A percentile compares a stretch with the other conserved stretches of the same genome.
phyloP scores from a whole-genome alignment of 208 protist genomes.

The Acanthamoeba lenticulata region DNA sequence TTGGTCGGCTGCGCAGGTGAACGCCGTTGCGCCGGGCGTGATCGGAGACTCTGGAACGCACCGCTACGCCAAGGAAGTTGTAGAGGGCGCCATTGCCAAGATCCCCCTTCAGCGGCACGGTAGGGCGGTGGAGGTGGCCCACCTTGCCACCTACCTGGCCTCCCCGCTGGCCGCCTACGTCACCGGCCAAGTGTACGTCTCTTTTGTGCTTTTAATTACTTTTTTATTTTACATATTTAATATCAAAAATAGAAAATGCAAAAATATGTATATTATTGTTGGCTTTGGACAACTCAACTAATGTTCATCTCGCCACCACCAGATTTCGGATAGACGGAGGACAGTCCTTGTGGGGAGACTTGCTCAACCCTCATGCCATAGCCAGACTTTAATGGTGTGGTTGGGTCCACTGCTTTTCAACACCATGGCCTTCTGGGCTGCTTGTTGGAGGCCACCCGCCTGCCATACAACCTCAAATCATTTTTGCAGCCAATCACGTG shows the following conservation, averaged over 20 bases:
- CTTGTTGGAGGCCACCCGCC: too few relatives aligned
- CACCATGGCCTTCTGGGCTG: neutral
- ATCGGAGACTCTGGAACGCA: conserved; percentile 42
- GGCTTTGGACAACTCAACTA: too few relatives aligned
- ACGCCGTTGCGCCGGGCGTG: conserved; percentile 43
- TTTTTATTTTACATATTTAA: too few relatives aligned
- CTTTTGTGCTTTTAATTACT: neutral
- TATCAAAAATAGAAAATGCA: too few relatives aligned
- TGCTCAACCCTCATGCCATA: conserved; percentile 4
- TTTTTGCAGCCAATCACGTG: too few relatives aligned
- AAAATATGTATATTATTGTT: too few relatives aligned
- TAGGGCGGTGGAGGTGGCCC: neutral
- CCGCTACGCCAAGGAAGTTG: conserved; percentile 27
- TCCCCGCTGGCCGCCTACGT: conserved; percentile 2
- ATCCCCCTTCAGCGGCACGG: neutral
- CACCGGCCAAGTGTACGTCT: conserved; percentile 19
- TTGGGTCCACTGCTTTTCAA: neutral
- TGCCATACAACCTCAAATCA: too few relatives aligned
- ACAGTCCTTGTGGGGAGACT: conserved; percentile 18
- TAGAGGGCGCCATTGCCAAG: neutral
- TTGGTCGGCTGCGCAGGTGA: neutral
- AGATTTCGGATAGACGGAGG: conserved; percentile 1
- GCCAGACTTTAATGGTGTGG: neutral
- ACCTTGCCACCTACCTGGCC: neutral
- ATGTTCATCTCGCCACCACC: neutral